A percentile compares a stretch with the other conserved stretches of the same genome.
Conservation (phyloP, 345 rosid species). For the Salix exigua region DNA sequence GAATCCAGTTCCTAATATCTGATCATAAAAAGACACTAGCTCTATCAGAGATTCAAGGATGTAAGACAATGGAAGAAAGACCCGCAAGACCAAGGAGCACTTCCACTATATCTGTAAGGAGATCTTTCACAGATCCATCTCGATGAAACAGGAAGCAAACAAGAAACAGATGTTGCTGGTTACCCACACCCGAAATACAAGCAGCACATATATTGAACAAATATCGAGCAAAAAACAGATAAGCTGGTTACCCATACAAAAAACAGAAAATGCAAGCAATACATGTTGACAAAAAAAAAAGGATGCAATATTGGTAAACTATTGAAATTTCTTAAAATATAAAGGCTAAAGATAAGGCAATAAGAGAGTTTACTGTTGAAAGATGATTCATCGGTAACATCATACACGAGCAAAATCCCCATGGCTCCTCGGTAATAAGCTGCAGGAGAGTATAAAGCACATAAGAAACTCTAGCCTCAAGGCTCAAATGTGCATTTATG, state of each 20-base stretch:
- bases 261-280: not conserved
- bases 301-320: not conserved
- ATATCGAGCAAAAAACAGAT: not conserved
- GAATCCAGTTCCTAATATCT: slow-evolving; percentile 95
- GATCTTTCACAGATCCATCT: not conserved
- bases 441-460: slow-evolving; percentile 5
- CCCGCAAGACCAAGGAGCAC: not conserved
- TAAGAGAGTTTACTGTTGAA: slow-evolving; percentile 17
- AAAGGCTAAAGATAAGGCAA: not conserved
- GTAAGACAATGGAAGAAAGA: not conserved
- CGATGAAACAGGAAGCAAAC: not conserved
- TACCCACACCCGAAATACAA: not conserved
- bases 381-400: slow-evolving; percentile 30
- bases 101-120: not conserved
- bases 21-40: slow-evolving; percentile 27
- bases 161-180: not conserved
- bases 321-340: not conserved
- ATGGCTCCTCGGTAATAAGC: slow-evolving; percentile 25
- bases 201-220: not conserved
- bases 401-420: slow-evolving; percentile 28
- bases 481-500: not conserved
- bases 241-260: not conserved
- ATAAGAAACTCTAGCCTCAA: not conserved
- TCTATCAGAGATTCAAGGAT: slow-evolving; percentile 12
- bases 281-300: not conserved